A percentile compares a stretch with the other conserved stretches of the same genome.
phyloP scores from a whole-genome alignment of 2,329 filamentous ascomycete species.

The Metarhizium guizhouense region DNA sequence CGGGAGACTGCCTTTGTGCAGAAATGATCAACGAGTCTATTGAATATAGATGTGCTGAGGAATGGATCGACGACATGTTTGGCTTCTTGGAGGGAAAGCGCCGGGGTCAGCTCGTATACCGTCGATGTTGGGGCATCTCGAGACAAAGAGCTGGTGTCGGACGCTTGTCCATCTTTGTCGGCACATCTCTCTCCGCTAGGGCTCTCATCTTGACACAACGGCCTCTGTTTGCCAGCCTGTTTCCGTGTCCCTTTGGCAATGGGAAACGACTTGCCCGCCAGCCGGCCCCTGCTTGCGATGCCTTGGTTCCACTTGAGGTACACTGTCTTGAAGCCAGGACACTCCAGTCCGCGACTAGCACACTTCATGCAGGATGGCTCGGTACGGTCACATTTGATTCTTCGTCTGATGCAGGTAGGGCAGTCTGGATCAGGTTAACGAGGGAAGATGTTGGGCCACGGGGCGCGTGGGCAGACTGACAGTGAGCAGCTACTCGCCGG shows the following conservation, averaged over 20 bases:
- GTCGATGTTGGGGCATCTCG: too few species aligned
- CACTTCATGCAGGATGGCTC: slow-evolving; percentile 12
- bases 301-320: slow-evolving; percentile 13
- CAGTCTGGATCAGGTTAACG: slow-evolving; percentile 8
- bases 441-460: neutral
- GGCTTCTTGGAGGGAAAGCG: neutral
- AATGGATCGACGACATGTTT: neutral
- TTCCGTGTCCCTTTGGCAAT: neutral
- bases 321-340: slow-evolving; percentile 11
- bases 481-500: slow-evolving; percentile 9
- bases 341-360: slow-evolving; percentile 9
- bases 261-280: slow-evolving; percentile 9
- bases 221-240: neutral
- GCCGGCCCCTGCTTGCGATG: slow-evolving; percentile 12
- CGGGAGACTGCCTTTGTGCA: slow-evolving; percentile 10
- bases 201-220: too few species aligned
- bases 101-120: neutral
- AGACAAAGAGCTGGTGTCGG: too few species aligned
- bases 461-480: neutral
- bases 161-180: too few species aligned
- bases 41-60: slow-evolving; percentile 6
- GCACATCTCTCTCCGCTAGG: too few species aligned
- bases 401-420: slow-evolving; percentile 10
- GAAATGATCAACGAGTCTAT: slow-evolving; percentile 11
- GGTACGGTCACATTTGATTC: slow-evolving; percentile 14